phyloP scores from a whole-genome alignment of 805 yeast species.

The Saccharomycopsis fermentans region DNA sequence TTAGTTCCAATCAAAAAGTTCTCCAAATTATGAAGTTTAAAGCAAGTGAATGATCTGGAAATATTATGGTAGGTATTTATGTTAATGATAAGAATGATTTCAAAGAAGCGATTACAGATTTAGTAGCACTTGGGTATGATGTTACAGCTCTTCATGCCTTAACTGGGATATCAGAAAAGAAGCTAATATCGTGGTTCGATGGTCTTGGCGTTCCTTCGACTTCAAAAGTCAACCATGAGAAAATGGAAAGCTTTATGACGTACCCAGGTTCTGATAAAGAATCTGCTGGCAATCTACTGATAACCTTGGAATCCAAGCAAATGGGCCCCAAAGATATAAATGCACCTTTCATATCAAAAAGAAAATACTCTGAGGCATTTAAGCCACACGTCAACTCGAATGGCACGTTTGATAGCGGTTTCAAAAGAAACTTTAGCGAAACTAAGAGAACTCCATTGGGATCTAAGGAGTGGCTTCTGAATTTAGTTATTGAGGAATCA shows the following conservation, averaged over 20 bases:
- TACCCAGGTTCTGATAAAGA: neutral
- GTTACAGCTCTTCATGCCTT: neutral
- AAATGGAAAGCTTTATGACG: neutral
- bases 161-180: conserved; percentile 2
- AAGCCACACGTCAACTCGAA: neutral
- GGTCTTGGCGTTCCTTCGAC: neutral
- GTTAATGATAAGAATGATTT: conserved; percentile 2
- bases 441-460: neutral
- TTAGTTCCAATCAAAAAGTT: too few relatives aligned
- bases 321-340: neutral
- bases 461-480: conserved; percentile 5
- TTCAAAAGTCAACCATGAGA: neutral
- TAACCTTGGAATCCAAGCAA: neutral
- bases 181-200: neutral
- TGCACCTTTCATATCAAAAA: neutral
- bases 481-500: conserved; percentile 7
- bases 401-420: neutral
- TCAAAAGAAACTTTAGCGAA: neutral
- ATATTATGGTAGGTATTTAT: conserved; percentile 3
- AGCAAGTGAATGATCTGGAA: too few relatives aligned
- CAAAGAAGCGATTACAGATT: conserved; percentile 8
- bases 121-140: conserved; percentile 5
- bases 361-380: neutral
- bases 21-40: too few relatives aligned
- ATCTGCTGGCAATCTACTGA: too few relatives aligned